Conservation (phyloP, 2,329 filamentous ascomycete genomes). For the Alternaria ethzedia region DNA sequence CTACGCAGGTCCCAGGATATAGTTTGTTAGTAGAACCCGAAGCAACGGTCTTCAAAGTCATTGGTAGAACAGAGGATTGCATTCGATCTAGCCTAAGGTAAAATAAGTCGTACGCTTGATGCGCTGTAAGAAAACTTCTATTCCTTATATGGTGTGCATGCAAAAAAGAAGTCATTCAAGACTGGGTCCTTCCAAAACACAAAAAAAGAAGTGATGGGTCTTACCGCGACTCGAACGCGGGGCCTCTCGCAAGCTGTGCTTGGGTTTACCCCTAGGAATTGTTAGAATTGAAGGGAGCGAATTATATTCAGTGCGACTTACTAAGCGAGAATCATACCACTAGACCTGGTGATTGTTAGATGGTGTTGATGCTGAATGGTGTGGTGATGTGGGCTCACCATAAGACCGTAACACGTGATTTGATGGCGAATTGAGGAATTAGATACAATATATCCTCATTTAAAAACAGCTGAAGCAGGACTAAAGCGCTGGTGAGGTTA, state of each 20-base stretch:
- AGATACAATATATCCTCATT: neutral
- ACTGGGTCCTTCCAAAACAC: neutral
- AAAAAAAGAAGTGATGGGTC: slow-evolving; percentile 16
- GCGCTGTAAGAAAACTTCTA: too few species aligned
- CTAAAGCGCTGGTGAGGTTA: neutral
- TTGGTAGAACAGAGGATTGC: neutral
- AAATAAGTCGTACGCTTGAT: too few species aligned
- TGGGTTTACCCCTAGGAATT: slow-evolving; percentile 10
- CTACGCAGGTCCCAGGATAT: neutral
- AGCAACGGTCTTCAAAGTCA: neutral
- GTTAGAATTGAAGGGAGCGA: neutral
- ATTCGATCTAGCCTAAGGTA: too few species aligned
- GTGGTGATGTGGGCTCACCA: slow-evolving; percentile 8
- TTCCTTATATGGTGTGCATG: too few species aligned
- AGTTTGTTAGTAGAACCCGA: neutral
- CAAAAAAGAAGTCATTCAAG: neutral
- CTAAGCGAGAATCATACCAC: slow-evolving; percentile 21
- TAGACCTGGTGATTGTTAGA: slow-evolving; percentile 12
- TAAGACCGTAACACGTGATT: slow-evolving; percentile 10
- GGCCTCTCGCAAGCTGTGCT: slow-evolving; percentile 25
- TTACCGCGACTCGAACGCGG: slow-evolving; percentile 27
- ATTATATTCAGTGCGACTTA: neutral
- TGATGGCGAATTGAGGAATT: neutral
- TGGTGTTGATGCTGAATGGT: neutral
- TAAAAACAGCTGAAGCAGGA: too few species aligned